These are phyloP conservation scores for Protomyces lactucae-debilis DNA, from an alignment of 1,139 yeast species.

Conservation along the genomic window DNA sequence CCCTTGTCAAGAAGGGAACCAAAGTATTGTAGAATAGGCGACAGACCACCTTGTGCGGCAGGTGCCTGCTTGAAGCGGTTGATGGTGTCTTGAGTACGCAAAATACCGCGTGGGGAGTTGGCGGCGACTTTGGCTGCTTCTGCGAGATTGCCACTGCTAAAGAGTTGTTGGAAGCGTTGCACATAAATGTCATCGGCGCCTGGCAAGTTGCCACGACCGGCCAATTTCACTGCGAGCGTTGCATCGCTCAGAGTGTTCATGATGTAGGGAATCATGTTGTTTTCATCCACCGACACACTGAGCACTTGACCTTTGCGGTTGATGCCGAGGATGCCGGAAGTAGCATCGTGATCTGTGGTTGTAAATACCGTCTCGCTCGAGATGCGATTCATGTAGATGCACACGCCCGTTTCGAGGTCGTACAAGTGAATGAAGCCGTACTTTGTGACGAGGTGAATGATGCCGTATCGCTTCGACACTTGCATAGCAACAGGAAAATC, in stretches of 20 bases:
- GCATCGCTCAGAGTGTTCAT: conserved; percentile 82
- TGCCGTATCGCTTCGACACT: conserved; percentile 78
- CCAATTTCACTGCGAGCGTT: conserved; percentile 77
- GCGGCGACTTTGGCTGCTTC: conserved; percentile 98
- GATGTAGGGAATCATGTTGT: conserved; percentile 83
- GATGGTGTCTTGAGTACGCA: conserved; percentile 92
- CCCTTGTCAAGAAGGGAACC: conserved; percentile 91
- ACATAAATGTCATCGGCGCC: conserved; percentile 91
- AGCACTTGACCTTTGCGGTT: conserved; percentile 94
- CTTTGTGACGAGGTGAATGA: conserved; percentile 83
- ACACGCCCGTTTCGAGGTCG: conserved; percentile 87
- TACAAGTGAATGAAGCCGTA: conserved; percentile 94
- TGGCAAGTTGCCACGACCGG: conserved; percentile 92
- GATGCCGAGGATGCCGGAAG: conserved; percentile 84
- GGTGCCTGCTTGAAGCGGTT: conserved; percentile 86
- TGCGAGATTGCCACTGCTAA: conserved; percentile 79
- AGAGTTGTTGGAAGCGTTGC: conserved; percentile 83
- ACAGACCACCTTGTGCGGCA: conserved; percentile 92
- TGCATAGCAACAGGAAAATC: conserved; percentile 96
- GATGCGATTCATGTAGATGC: conserved; percentile 92
- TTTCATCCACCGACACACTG: conserved; percentile 82
- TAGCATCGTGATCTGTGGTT: conserved; percentile 67
- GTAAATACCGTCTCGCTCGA: conserved; percentile 96
- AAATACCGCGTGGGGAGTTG: conserved; percentile 69
- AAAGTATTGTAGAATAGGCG: conserved; percentile 90